Conservation (phyloP, 257 asterid species). For the Petrea volubilis region DNA sequence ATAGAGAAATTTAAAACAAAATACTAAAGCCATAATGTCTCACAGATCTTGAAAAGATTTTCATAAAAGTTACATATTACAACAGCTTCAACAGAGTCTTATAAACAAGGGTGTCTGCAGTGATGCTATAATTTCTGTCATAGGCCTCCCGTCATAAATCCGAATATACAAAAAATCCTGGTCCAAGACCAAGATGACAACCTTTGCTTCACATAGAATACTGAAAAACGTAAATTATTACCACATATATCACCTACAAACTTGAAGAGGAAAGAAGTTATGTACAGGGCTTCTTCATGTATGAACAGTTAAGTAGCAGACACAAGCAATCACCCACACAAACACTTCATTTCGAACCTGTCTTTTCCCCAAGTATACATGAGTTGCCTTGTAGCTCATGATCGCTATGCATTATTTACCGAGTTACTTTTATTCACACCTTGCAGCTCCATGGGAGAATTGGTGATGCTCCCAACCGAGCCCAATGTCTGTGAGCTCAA, state of each 20-base stretch:
- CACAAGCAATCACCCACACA: not conserved
- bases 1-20: no score
- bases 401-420: slow-evolving; percentile 41
- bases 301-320: slow-evolving; percentile 6
- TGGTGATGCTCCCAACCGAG: slow-evolving; percentile 77
- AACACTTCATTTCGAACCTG: not conserved
- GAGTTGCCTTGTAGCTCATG: slow-evolving; percentile 8
- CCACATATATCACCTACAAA: slow-evolving; percentile 1
- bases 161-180: not conserved
- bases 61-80: not conserved
- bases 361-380: slow-evolving; percentile 8
- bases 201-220: slow-evolving; percentile 5
- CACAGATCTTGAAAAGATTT: not conserved
- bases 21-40: not conserved
- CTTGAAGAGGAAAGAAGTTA: not conserved
- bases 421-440: slow-evolving; percentile 83
- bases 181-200: slow-evolving; percentile 11
- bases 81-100: not conserved
- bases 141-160: not conserved
- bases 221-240: not conserved
- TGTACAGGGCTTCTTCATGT: not conserved
- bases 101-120: not conserved
- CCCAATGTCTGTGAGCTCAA: slow-evolving; percentile 91
- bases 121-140: not conserved
- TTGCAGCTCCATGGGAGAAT: slow-evolving; percentile 90